phyloP scores from a whole-genome alignment of 495 filamentous ascomycete species.

The Melanomma pulvis-pyrius region DNA sequence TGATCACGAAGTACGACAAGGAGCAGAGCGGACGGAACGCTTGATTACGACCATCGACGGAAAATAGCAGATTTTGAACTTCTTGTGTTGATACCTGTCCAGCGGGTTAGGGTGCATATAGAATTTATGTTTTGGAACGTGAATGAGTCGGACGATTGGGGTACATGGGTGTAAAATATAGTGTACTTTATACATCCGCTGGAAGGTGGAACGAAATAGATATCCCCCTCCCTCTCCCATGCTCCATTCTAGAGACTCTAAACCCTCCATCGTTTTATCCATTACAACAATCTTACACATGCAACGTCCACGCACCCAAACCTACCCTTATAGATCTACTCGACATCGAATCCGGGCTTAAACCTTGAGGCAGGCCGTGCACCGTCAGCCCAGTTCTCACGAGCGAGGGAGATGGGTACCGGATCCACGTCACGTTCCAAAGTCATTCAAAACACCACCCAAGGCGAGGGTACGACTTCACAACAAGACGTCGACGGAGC shows the following conservation, averaged over 20 bases:
- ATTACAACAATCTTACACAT: not conserved
- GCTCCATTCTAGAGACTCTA: not conserved
- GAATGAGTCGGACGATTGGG: not conserved
- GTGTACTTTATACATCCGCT: not conserved
- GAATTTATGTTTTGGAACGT: not conserved
- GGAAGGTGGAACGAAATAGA: not conserved
- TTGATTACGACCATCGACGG: not conserved
- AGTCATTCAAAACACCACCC: no score
- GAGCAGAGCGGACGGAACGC: constrained; percentile 70
- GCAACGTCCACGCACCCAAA: not conserved
- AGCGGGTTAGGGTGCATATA: constrained; percentile 6
- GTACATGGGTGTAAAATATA: not conserved
- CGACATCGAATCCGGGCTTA: constrained; percentile 27
- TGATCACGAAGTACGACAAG: constrained; percentile 86
- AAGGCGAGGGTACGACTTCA: no score
- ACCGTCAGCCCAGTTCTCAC: no score
- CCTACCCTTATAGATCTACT: constrained; percentile 8
- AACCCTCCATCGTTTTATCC: no score
- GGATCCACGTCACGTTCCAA: no score
- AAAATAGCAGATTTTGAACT: not conserved
- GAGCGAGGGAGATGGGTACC: no score
- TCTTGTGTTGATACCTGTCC: not conserved
- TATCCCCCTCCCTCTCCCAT: not conserved
- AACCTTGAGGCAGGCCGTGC: no score
- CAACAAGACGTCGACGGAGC: no score